Evolutionary conservation across 2,329 filamentous ascomycete species (phyloP).

Genomic region (Remersonia thermophila): DNA sequence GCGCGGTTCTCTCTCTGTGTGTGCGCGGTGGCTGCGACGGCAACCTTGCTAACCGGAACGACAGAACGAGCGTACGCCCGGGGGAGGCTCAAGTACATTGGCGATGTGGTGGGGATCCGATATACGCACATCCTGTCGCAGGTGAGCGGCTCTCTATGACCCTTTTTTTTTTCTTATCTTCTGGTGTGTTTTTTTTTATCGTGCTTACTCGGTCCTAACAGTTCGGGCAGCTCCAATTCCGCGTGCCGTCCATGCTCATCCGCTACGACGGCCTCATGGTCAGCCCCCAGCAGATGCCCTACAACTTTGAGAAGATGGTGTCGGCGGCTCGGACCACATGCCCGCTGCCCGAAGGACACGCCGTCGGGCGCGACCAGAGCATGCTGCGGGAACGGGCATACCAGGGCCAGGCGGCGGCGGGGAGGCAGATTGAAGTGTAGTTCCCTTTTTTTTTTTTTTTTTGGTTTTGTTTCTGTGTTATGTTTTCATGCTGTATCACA

Average conservation of each 20-base stretch:
- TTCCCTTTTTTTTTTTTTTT: slow-evolving; percentile 1
- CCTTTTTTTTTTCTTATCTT: background rate
- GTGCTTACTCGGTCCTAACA: too few species aligned
- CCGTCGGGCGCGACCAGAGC: slow-evolving; percentile 33
- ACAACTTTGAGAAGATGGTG: slow-evolving; percentile 35
- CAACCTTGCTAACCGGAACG: too few species aligned
- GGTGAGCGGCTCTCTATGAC: slow-evolving; percentile 30
- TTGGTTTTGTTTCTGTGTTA: slow-evolving; percentile 3
- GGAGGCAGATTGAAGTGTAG: slow-evolving; percentile 24
- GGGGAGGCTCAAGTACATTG: slow-evolving; percentile 42
- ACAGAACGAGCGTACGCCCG: slow-evolving; percentile 39
- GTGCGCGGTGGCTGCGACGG: too few species aligned
- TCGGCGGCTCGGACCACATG: slow-evolving; percentile 25
- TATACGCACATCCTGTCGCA: slow-evolving; percentile 44
- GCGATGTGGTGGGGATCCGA: slow-evolving; percentile 42
- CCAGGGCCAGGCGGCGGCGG: slow-evolving; percentile 29
- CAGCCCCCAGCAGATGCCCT: slow-evolving; percentile 28
- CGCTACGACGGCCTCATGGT: slow-evolving; percentile 38
- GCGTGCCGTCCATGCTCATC: slow-evolving; percentile 52
- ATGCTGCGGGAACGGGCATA: slow-evolving; percentile 35
- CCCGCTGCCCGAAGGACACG: slow-evolving; percentile 23
- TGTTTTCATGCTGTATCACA: too few species aligned
- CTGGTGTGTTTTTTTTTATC: background rate
- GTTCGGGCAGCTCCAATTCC: slow-evolving; percentile 36
- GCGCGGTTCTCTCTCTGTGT: too few species aligned